These are phyloP conservation scores for Curvularia sp. DNA, from an alignment of 2,329 filamentous ascomycete species.

Conservation along the genomic window DNA sequence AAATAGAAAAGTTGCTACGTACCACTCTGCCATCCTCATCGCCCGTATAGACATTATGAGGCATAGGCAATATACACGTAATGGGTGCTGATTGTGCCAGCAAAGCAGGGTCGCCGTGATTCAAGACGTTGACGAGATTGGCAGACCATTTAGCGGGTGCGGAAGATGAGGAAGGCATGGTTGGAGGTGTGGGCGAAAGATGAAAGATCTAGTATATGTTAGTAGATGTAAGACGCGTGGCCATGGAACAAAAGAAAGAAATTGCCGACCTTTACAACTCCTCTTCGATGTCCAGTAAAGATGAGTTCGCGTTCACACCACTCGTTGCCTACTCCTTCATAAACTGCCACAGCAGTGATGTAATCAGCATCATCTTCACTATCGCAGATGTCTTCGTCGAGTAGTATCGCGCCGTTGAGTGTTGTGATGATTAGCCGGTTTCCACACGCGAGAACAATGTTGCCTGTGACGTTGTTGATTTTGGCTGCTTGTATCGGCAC, in stretches of 20 bases:
- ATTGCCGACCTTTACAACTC: slow-evolving; percentile 72
- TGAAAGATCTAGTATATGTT: slow-evolving; percentile 60
- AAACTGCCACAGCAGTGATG: slow-evolving; percentile 85
- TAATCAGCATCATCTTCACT: slow-evolving; percentile 68
- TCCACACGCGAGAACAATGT: slow-evolving; percentile 84
- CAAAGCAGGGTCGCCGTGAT: slow-evolving; percentile 73
- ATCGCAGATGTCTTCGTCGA: slow-evolving; percentile 82
- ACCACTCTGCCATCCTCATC: slow-evolving; percentile 88
- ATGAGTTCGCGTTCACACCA: slow-evolving; percentile 87
- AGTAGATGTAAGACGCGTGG: not conserved
- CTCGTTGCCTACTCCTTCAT: slow-evolving; percentile 88
- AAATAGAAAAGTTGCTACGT: slow-evolving; percentile 24
- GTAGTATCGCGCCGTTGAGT: slow-evolving; percentile 81
- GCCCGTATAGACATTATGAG: slow-evolving; percentile 85
- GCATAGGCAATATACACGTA: slow-evolving; percentile 84
- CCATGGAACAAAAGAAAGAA: not conserved
- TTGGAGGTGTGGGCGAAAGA: slow-evolving; percentile 59
- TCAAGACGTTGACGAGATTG: slow-evolving; percentile 79
- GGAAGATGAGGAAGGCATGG: slow-evolving; percentile 50
- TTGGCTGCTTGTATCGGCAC: slow-evolving; percentile 69
- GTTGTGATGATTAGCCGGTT: slow-evolving; percentile 79
- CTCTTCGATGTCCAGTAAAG: slow-evolving; percentile 85
- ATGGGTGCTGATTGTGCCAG: slow-evolving; percentile 66
- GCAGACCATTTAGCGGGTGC: slow-evolving; percentile 67
- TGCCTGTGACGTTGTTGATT: slow-evolving; percentile 90